These are phyloP conservation scores for Elymus sibiricus DNA, from an alignment of 176 grass and related monocot genomes.

Conservation along the genomic window DNA sequence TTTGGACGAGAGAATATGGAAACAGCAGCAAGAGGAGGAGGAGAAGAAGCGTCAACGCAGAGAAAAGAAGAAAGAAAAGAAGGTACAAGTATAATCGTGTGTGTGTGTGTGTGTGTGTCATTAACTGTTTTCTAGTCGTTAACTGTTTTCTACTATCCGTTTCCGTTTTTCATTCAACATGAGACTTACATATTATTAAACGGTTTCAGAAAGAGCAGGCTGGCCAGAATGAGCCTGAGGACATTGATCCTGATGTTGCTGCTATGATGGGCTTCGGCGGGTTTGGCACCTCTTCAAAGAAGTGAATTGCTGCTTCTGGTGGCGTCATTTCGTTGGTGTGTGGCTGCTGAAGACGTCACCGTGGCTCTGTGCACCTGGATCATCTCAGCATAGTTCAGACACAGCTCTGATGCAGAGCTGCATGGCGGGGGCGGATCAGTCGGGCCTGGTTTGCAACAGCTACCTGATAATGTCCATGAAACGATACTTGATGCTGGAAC, in stretches of 20 bases:
- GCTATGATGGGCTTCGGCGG: constrained; percentile 93
- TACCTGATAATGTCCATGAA: neutral
- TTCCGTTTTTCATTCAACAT: neutral
- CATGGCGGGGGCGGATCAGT: neutral
- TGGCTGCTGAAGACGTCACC: neutral
- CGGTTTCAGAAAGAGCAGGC: constrained; percentile 69
- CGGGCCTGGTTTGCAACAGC: neutral
- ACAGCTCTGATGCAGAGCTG: neutral
- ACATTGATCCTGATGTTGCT: constrained; percentile 75
- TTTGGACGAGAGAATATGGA: constrained; percentile 95
- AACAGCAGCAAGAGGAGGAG: constrained; percentile 96
- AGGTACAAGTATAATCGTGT: constrained; percentile 41
- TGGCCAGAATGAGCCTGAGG: constrained; percentile 61
- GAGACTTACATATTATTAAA: neutral
- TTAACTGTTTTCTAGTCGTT: neutral
- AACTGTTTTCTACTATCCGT: neutral
- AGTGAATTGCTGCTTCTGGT: constrained; percentile 11
- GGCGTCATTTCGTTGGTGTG: neutral
- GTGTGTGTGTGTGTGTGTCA: neutral
- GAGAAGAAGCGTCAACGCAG: constrained; percentile 71
- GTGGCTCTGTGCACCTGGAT: neutral
- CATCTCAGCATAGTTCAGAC: neutral
- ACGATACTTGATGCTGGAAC: neutral
- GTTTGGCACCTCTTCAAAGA: constrained; percentile 65
- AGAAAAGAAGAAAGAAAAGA: constrained; percentile 96